These are phyloP conservation scores for Candida caryicola DNA, from an alignment of 805 yeast species.

Conservation along the genomic window DNA sequence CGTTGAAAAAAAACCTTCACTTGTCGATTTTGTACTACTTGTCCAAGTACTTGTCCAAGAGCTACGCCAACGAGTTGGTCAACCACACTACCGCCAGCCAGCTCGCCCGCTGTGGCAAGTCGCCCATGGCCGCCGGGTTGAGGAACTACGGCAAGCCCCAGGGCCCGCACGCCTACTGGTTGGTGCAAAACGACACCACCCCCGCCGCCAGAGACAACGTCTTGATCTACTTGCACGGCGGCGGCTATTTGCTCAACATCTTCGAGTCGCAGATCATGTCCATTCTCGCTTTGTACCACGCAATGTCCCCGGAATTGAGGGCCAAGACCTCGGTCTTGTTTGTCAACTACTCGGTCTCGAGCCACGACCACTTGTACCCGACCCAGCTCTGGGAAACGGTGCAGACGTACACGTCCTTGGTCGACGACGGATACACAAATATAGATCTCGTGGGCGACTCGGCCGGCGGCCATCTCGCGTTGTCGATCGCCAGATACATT, in stretches of 20 bases:
- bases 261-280: slow-evolving; percentile 24
- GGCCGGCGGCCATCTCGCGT: slow-evolving; percentile 18
- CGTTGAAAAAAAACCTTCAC: slow-evolving; percentile 29
- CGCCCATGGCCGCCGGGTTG: slow-evolving; percentile 10
- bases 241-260: slow-evolving; percentile 22
- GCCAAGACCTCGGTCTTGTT: slow-evolving; percentile 16
- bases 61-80: slow-evolving; percentile 20
- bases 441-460: slow-evolving; percentile 20
- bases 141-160: slow-evolving; percentile 14
- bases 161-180: slow-evolving; percentile 15
- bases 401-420: slow-evolving; percentile 10
- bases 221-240: slow-evolving; percentile 25
- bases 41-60: slow-evolving; percentile 20
- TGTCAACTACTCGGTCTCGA: slow-evolving; percentile 24
- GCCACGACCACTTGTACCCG: slow-evolving; percentile 20
- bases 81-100: slow-evolving; percentile 20
- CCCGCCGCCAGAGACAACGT: slow-evolving; percentile 14
- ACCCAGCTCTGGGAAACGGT: slow-evolving; percentile 24
- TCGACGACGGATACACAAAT: slow-evolving; percentile 14
- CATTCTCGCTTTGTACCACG: slow-evolving; percentile 20
- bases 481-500: slow-evolving; percentile 16
- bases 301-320: slow-evolving; percentile 16
- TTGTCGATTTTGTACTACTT: slow-evolving; percentile 25
- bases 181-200: slow-evolving; percentile 8
- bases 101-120: slow-evolving; percentile 12